phyloP scores from a whole-genome alignment of 768 basidiomycete genomes.

The Naganishia kalamii region DNA sequence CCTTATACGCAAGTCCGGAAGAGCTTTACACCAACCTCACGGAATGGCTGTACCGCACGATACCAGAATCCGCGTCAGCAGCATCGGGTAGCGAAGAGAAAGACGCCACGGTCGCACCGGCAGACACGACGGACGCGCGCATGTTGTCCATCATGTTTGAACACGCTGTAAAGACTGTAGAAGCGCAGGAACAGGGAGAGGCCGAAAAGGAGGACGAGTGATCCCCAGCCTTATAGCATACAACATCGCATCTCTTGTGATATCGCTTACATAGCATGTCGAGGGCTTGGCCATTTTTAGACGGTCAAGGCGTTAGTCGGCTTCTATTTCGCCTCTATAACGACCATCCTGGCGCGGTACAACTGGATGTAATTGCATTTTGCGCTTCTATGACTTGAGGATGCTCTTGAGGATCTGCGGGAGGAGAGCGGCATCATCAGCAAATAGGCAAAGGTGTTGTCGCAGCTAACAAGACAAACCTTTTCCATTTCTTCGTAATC shows the following conservation, averaged over 20 bases:
- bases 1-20: conserved; percentile 7
- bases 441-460: background rate
- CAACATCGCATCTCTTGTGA: conserved; percentile 4
- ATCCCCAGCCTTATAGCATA: background rate
- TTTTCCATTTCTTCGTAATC: conserved; percentile 92
- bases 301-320: no score
- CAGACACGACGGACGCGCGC: conserved; percentile 9
- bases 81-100: background rate
- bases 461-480: conserved; percentile 50
- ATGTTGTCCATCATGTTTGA: conserved; percentile 4
- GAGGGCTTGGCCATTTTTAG: no score
- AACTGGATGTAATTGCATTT: no score
- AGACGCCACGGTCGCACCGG: background rate
- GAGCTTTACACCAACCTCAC: background rate
- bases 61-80: conserved; percentile 8
- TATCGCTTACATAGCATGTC: background rate
- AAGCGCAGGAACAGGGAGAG: conserved; percentile 6
- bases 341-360: background rate
- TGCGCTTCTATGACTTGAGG: conserved; percentile 2
- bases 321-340: background rate
- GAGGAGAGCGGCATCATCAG: background rate
- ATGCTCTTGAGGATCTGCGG: conserved; percentile 8
- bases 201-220: conserved; percentile 10
- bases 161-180: conserved; percentile 16
- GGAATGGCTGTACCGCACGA: conserved; percentile 14